These are phyloP conservation scores for Xylaria cubensis DNA, from an alignment of 495 filamentous ascomycete genomes.

Conservation along the genomic window DNA sequence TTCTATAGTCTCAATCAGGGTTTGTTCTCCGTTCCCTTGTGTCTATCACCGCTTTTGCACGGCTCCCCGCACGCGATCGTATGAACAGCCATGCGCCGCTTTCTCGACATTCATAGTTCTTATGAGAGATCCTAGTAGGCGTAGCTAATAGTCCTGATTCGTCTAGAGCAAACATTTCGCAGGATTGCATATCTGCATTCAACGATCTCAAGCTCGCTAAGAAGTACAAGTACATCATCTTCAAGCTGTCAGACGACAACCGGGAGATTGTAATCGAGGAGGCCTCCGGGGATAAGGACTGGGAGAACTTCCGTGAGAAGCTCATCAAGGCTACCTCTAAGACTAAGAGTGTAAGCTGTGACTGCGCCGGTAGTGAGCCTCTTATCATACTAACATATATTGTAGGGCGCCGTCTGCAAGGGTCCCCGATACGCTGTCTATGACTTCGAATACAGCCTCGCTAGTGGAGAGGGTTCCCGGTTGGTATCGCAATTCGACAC, in stretches of 20 bases:
- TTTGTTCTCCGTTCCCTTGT: constrained; percentile 51
- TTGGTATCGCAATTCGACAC: constrained; percentile 45
- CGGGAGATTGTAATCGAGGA: constrained; percentile 85
- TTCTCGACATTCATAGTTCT: constrained; percentile 1
- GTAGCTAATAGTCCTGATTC: constrained; percentile 37
- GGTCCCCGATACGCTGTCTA: constrained; percentile 94
- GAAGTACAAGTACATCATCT: constrained; percentile 93
- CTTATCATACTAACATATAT: constrained; percentile 24
- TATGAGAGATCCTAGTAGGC: neutral
- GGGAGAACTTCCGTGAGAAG: constrained; percentile 81
- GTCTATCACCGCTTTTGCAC: constrained; percentile 27
- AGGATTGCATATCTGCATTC: constrained; percentile 82
- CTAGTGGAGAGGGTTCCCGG: constrained; percentile 81
- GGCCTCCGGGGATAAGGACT: constrained; percentile 64
- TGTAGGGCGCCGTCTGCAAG: constrained; percentile 64
- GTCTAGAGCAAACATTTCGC: constrained; percentile 74
- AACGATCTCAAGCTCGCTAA: constrained; percentile 91
- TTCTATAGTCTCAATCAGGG: constrained; percentile 70
- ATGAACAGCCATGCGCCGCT: constrained; percentile 26
- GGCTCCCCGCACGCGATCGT: constrained; percentile 22
- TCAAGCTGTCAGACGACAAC: constrained; percentile 93
- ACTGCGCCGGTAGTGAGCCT: neutral
- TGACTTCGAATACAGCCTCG: constrained; percentile 83
- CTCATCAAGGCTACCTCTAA: constrained; percentile 67
- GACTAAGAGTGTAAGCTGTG: constrained; percentile 47